These are phyloP conservation scores for Nematodospora anomalae DNA, from an alignment of 1,139 yeast genomes.

Conservation along the genomic window DNA sequence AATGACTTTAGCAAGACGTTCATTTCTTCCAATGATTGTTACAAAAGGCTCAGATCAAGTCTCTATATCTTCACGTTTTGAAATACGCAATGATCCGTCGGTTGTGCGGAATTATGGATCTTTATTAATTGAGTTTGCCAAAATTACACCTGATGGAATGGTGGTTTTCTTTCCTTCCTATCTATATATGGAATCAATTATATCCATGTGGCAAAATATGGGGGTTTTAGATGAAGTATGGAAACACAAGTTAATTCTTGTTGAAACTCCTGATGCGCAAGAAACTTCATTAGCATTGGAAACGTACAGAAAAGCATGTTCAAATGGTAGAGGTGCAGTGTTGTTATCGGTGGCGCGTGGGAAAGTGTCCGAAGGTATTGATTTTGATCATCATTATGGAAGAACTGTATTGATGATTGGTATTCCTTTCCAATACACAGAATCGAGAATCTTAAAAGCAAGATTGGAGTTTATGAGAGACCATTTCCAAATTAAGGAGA, in stretches of 20 bases:
- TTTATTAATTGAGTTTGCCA: conserved; percentile 84
- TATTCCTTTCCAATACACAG: conserved; percentile 97
- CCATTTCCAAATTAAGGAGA: conserved; percentile 87
- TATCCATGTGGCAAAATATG: conserved; percentile 98
- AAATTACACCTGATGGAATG: conserved; percentile 96
- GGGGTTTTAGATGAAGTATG: conserved; percentile 97
- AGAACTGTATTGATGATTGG: conserved; percentile 98
- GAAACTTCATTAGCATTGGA: conserved; percentile 95
- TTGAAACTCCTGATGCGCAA: conserved; percentile 99
- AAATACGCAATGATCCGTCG: conserved; percentile 95
- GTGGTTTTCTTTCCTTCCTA: conserved; percentile 98
- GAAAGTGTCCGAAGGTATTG: conserved; percentile 97
- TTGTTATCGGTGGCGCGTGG: conserved; percentile 98
- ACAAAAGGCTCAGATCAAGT: conserved; percentile 98
- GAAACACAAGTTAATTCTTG: conserved; percentile 91
- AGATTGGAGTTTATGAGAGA: conserved; percentile 91
- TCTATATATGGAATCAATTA: conserved; percentile 95
- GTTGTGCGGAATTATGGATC: conserved; percentile 97
- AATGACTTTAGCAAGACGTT: conserved; percentile 90
- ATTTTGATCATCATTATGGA: conserved; percentile 98
- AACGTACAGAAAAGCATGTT: conserved; percentile 93
- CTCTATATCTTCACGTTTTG: conserved; percentile 92
- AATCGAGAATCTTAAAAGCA: conserved; percentile 92
- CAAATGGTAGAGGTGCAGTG: conserved; percentile 97
- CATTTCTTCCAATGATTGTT: conserved; percentile 92